Evolutionary conservation across 805 yeast genomes (phyloP).

Genomic region (Maudiozyma turicensis): DNA sequence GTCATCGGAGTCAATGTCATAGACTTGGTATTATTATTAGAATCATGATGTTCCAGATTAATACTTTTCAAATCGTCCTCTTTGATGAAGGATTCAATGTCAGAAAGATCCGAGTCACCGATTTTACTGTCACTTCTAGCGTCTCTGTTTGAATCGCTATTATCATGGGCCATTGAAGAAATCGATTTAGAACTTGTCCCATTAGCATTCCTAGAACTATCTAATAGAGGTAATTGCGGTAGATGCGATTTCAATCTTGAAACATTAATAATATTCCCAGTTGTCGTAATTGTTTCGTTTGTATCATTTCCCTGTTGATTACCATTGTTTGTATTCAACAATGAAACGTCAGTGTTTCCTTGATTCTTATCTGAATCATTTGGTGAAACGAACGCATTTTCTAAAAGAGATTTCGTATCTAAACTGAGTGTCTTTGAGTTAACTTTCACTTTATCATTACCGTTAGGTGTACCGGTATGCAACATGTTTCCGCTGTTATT

Average conservation of each 20-base stretch:
- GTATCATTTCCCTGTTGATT: background rate
- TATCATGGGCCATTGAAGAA: background rate
- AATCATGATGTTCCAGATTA: conserved; percentile 12
- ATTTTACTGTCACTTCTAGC: conserved; percentile 3
- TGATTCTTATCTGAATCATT: background rate
- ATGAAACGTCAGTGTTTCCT: too few relatives aligned
- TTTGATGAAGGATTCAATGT: conserved; percentile 26
- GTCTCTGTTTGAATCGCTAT: background rate
- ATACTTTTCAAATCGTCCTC: conserved; percentile 23
- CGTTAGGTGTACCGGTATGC: background rate
- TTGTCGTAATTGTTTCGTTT: background rate
- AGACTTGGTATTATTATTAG: conserved; percentile 5
- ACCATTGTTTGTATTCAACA: background rate
- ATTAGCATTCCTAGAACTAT: conserved; percentile 3
- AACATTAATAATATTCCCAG: conserved; percentile 5
- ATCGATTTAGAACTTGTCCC: conserved; percentile 3
- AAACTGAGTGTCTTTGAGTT: background rate
- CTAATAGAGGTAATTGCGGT: conserved; percentile 7
- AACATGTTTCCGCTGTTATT: background rate
- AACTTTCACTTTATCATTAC: background rate
- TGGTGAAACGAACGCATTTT: background rate
- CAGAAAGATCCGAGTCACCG: conserved; percentile 15
- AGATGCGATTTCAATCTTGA: conserved; percentile 13
- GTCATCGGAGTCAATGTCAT: conserved; percentile 2
- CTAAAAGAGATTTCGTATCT: background rate